A percentile compares a stretch with the other conserved stretches of the same genome.
Evolutionary conservation across 257 asterid species (phyloP).

Genomic region (Solanum chiquidenum): DNA sequence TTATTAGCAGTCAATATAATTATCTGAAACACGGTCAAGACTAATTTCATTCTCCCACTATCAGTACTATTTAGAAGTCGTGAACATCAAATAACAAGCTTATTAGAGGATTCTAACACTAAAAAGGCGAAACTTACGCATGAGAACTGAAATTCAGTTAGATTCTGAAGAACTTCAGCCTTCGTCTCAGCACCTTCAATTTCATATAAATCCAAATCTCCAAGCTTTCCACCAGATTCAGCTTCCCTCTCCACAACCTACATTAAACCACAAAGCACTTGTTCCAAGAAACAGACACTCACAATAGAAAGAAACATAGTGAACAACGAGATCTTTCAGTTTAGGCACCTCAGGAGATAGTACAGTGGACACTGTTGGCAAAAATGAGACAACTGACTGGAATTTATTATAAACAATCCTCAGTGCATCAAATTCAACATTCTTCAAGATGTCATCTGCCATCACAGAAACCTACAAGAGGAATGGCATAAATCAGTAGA

Average conservation of each 20-base stretch:
- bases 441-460: constrained; percentile 94
- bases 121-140: constrained; percentile 45
- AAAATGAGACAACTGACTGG: constrained; percentile 70
- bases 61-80: background rate
- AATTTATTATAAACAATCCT: constrained; percentile 87
- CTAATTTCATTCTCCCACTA: background rate
- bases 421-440: constrained; percentile 80
- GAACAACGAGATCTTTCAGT: background rate
- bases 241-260: constrained; percentile 87
- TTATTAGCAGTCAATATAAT: background rate
- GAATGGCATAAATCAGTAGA: background rate
- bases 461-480: constrained; percentile 76
- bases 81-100: background rate
- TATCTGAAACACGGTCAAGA: background rate
- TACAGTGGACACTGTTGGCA: constrained; percentile 72
- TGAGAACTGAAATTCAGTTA: constrained; percentile 86
- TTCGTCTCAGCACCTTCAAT: constrained; percentile 94
- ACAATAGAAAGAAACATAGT: background rate
- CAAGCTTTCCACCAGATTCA: constrained; percentile 89
- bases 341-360: constrained; percentile 85
- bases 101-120: background rate
- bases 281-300: background rate
- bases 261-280: background rate
- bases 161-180: constrained; percentile 93
- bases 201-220: constrained; percentile 81